Percentiles rank a stretch among this genome's conserved stretches.
These are phyloP conservation scores for Penstemon newberryi DNA, from an alignment of 257 asterid species.

Conservation along the genomic window DNA sequence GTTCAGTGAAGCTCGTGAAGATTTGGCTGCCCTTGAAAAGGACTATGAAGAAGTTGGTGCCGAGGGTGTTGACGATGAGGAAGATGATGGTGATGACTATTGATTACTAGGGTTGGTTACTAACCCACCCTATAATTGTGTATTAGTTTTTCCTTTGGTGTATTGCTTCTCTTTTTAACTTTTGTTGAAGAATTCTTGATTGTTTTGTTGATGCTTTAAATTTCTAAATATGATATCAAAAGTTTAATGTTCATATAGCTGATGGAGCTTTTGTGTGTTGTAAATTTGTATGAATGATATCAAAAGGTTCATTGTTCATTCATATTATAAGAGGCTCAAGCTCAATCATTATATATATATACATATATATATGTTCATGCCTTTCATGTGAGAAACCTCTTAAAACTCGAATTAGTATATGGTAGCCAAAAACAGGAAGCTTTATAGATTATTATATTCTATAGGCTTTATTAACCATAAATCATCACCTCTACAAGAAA, in stretches of 20 bases:
- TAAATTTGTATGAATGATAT: neutral
- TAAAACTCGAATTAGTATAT: neutral
- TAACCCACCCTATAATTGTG: conserved; percentile 18
- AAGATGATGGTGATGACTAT: conserved; percentile 61
- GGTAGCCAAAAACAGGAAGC: neutral
- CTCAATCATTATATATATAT: no score
- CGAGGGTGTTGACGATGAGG: conserved; percentile 81
- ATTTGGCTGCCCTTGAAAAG: conserved; percentile 82
- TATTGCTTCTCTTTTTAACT: conserved; percentile 14
- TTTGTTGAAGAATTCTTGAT: conserved; percentile 1
- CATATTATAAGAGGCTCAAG: no score
- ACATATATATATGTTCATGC: neutral
- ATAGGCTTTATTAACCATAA: neutral
- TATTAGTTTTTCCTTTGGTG: conserved; percentile 10
- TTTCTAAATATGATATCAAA: neutral
- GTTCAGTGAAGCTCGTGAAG: conserved; percentile 91
- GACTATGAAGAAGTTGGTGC: conserved; percentile 93
- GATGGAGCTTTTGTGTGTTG: neutral
- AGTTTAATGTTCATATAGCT: neutral
- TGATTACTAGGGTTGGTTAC: conserved; percentile 31
- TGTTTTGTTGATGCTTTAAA: neutral
- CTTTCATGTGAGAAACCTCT: neutral
- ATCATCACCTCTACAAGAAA: neutral
- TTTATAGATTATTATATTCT: neutral
- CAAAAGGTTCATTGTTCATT: neutral